Conservation (phyloP, 1,139 yeast species). For the Sugiyamaella sp. region DNA sequence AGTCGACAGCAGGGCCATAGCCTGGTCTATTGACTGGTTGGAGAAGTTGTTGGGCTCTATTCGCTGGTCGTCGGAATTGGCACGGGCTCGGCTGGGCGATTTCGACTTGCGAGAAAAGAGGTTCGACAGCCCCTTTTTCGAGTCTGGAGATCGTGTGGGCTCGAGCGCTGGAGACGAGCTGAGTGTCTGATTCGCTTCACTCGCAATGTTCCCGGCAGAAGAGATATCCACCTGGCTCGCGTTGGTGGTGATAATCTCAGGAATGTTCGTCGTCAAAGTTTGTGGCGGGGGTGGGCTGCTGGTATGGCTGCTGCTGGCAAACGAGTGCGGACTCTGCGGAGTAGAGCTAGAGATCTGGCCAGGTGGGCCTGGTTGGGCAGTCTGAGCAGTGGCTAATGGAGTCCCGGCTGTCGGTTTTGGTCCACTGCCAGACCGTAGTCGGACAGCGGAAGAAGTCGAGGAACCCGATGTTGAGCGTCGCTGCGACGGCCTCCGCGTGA, state of each 20-base stretch:
- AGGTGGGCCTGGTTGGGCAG: not conserved
- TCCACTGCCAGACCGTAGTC: constrained; percentile 11
- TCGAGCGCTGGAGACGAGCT: not conserved
- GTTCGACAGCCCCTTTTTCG: constrained; percentile 21
- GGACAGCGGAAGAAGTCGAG: constrained; percentile 22
- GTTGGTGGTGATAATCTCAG: constrained; percentile 6
- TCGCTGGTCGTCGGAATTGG: constrained; percentile 10
- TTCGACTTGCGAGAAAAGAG: constrained; percentile 28
- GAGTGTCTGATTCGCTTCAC: not conserved
- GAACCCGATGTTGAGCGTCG: constrained; percentile 30
- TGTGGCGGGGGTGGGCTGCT: not conserved
- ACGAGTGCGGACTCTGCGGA: too few relatives aligned
- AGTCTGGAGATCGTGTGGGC: constrained; percentile 9
- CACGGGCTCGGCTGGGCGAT: constrained; percentile 22
- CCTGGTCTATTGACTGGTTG: constrained; percentile 33
- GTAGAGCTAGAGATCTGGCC: too few relatives aligned
- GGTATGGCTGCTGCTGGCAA: not conserved
- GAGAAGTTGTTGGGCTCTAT: constrained; percentile 21
- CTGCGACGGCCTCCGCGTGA: constrained; percentile 30
- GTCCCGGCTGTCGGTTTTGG: not conserved
- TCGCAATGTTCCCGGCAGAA: not conserved
- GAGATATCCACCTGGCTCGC: constrained; percentile 3
- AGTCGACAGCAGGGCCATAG: constrained; percentile 24
- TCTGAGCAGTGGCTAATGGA: not conserved
- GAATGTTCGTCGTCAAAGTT: not conserved